Percentiles rank a stretch among this genome's conserved stretches.
phyloP scores from a whole-genome alignment of 805 yeast species.

The Jamesozyma lodderae region DNA sequence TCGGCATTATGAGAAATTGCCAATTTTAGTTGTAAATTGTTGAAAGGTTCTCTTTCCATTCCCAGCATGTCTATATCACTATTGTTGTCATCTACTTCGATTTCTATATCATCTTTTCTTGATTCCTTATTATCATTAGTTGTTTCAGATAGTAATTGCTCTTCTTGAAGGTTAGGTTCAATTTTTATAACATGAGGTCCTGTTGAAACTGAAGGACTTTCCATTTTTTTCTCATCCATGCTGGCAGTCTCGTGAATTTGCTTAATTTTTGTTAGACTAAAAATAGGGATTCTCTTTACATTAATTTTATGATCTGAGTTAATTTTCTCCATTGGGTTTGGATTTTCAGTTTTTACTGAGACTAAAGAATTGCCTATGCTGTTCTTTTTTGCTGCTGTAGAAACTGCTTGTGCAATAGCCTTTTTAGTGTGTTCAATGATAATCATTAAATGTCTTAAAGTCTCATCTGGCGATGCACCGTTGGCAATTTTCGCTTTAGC shows the following conservation, averaged over 20 bases:
- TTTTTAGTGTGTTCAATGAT: constrained; percentile 27
- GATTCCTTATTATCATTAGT: not conserved
- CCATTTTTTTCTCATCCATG: not conserved
- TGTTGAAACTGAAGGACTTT: not conserved
- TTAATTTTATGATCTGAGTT: not conserved
- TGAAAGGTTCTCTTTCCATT: no score
- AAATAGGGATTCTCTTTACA: constrained; percentile 17
- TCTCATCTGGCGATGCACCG: constrained; percentile 29
- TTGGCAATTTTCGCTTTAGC: constrained; percentile 28
- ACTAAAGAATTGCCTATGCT: not conserved
- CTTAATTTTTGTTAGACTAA: constrained; percentile 16
- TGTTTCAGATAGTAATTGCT: not conserved
- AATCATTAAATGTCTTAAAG: constrained; percentile 21
- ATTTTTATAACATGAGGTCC: not conserved
- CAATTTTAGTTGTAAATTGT: no score
- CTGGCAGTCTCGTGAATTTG: constrained; percentile 6
- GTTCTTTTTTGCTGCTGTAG: not conserved
- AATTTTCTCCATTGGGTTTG: not conserved
- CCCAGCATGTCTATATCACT: not conserved
- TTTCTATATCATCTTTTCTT: not conserved
- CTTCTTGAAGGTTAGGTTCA: not conserved
- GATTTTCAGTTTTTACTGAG: constrained; percentile 1
- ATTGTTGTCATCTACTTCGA: not conserved
- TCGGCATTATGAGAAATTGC: no score
- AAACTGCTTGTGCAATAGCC: constrained; percentile 15